These are phyloP conservation scores for Mycogone perniciosa DNA, from an alignment of 2,329 filamentous ascomycete species.

Conservation along the genomic window DNA sequence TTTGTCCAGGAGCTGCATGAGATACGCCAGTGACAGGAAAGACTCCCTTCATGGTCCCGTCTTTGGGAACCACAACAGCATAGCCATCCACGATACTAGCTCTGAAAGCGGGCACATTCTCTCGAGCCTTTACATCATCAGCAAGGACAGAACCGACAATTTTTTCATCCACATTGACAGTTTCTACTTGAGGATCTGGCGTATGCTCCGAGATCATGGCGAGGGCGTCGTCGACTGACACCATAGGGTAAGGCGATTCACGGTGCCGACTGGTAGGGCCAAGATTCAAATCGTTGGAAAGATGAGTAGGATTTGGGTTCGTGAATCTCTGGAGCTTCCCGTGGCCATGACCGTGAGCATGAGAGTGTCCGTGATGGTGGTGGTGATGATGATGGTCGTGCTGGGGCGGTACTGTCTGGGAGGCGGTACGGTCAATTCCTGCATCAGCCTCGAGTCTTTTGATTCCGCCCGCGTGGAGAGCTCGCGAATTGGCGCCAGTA, in stretches of 20 bases:
- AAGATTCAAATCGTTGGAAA: constrained; percentile 55
- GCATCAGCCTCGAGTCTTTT: constrained; percentile 81
- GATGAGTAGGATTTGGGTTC: constrained; percentile 47
- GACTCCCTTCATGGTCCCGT: constrained; percentile 63
- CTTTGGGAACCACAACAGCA: constrained; percentile 63
- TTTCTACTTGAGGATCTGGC: constrained; percentile 53
- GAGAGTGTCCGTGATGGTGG: constrained; percentile 42
- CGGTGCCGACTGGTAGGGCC: constrained; percentile 67
- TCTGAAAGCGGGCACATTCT: constrained; percentile 85
- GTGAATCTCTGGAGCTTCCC: constrained; percentile 65
- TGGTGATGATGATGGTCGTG: constrained; percentile 30
- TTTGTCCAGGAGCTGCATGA: constrained; percentile 70
- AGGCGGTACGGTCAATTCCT: constrained; percentile 44
- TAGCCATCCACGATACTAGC: constrained; percentile 98
- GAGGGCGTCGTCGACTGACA: constrained; percentile 77
- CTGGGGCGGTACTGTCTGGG: constrained; percentile 26
- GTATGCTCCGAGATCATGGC: constrained; percentile 66
- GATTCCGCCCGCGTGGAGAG: constrained; percentile 72
- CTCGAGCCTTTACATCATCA: constrained; percentile 70
- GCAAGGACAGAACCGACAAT: constrained; percentile 76
- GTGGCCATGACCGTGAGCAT: constrained; percentile 45
- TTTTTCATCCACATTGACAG: constrained; percentile 53
- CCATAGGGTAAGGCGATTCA: constrained; percentile 87
- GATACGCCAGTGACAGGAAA: constrained; percentile 86
- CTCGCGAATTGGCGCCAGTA: constrained; percentile 72